Base-by-base conservation (phyloP, 176 grass and related monocot genomes). In the Raddia distichophylla region DNA sequence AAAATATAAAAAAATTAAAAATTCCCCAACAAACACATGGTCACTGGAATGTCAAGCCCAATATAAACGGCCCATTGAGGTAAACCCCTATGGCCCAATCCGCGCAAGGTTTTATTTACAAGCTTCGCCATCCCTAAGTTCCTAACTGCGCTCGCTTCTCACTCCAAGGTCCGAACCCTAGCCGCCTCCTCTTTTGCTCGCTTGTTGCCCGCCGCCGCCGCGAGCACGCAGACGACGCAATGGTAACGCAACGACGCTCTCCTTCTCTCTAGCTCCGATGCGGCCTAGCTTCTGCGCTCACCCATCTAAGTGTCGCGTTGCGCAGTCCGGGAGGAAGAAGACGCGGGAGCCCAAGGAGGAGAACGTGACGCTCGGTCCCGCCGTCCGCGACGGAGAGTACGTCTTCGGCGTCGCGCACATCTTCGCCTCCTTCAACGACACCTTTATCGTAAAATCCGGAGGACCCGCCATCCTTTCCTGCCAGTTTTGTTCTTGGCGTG, bases 381-480 rank as follows among this genome's bases (percentile, higher is more conserved):
- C 92, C 34, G 92, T 94, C 19, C 89, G 86, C 16, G 89, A 94
- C 74, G 89, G 86, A 5, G 89, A 94, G 71, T 73, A 89, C 73
- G 89, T 74, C 40, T 89, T 94, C 76, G 83, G 92, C 74, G 89
- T 94, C 40, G 92, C 89, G 43, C 89, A 57, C 67, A 86, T 94
- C 62, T 91, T 86, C 74, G 89, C 86, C 16, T 94, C 92, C 22
- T 94, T 91, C 86, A 94, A 94, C 58, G 86, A 94, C 78, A 94
- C 92, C 17, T 97, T 94, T 20, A 92, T 97, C 83, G 92, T 94
- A 76, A 79, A 74, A 79, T 84, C 77, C 3, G 37, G 3, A 13
- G 6, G n/a, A 3, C 17, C 7, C 16, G 14, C 13, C 35, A 1
- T 19, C n/a, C 18, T 32, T 15, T 53, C 75, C 8, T 33, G 67